A percentile compares a stretch with the other conserved stretches of the same genome.
phyloP scores from a whole-genome alignment of 352 stramenopile genomes.

The Globisporangium paroecandrum region DNA sequence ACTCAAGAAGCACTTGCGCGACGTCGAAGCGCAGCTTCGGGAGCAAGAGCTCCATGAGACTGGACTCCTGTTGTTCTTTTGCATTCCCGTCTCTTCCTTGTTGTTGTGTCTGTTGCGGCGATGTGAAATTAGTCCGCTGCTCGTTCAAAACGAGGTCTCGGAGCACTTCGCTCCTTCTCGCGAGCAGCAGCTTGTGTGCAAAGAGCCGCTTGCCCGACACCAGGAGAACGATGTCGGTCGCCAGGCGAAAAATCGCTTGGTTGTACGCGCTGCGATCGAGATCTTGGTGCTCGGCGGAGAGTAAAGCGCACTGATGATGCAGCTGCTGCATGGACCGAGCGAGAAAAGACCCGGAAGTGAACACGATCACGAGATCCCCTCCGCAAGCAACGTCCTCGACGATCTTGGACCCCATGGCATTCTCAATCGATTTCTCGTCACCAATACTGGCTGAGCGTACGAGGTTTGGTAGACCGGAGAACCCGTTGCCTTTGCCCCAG shows the following conservation, averaged over 20 bases:
- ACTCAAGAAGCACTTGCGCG: conserved; percentile 54
- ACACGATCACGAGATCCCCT: conserved; percentile 36
- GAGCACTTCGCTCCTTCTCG: conserved; percentile 45
- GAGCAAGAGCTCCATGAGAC: conserved; percentile 44
- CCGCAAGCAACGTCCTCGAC: conserved; percentile 52
- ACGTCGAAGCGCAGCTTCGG: conserved; percentile 50
- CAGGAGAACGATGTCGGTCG: conserved; percentile 44
- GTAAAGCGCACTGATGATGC: conserved; percentile 19
- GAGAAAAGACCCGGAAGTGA: conserved; percentile 54
- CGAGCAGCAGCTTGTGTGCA: conserved; percentile 61
- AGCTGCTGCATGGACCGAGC: conserved; percentile 36
- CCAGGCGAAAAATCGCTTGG: conserved; percentile 7
- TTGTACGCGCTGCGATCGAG: conserved; percentile 1
- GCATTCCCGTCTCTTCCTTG: background rate
- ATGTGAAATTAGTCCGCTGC: conserved; percentile 21
- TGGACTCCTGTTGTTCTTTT: background rate
- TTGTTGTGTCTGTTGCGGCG: background rate
- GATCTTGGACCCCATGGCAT: conserved; percentile 26
- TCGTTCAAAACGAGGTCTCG: conserved; percentile 55
- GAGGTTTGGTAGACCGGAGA: conserved; percentile 15
- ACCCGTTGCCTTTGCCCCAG: conserved; percentile 56
- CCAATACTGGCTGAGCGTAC: background rate
- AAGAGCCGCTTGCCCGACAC: conserved; percentile 37
- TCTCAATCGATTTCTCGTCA: background rate
- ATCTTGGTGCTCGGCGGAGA: conserved; percentile 5